Percentiles rank a stretch among this genome's conserved stretches.
Conservation (phyloP, 2,329 filamentous ascomycete genomes). For the Ceratocystiopsis brevicomis region DNA sequence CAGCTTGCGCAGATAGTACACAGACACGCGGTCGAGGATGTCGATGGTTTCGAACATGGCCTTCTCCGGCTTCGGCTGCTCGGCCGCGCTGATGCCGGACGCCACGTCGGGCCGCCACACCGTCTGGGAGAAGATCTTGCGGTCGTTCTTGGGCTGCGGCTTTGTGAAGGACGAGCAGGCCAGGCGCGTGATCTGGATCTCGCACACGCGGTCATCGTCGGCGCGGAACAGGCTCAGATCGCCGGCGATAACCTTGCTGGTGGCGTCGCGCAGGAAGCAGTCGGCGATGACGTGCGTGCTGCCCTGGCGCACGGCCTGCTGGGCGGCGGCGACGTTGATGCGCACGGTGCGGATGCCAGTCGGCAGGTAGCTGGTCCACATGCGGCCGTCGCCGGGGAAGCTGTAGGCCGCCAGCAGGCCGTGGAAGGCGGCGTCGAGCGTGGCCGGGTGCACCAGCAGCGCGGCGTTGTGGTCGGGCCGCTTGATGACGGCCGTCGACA, state of each 20-base stretch:
- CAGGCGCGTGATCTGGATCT: conserved; percentile 5
- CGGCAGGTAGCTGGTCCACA: conserved; percentile 17
- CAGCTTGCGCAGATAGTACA: conserved; percentile 4
- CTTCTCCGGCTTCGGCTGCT: conserved; percentile 1
- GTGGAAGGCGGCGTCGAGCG: conserved; percentile 20
- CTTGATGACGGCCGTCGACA: conserved; percentile 1
- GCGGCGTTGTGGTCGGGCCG: conserved; percentile 1
- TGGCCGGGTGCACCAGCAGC: conserved; percentile 16
- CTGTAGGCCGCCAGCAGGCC: conserved; percentile 15
- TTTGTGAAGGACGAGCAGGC: conserved; percentile 7
- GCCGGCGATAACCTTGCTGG: conserved; percentile 6
- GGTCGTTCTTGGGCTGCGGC: conserved; percentile 5
- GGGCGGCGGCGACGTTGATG: conserved; percentile 5
- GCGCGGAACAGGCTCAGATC: conserved; percentile 5
- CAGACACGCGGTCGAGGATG: conserved; percentile 2
- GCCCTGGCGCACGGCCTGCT: neutral
- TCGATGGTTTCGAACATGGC: conserved; percentile 2
- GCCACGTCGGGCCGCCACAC: conserved; percentile 4
- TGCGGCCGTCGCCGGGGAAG: conserved; percentile 16
- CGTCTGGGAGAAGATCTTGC: conserved; percentile 4
- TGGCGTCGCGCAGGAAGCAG: conserved; percentile 5
- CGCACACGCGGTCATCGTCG: conserved; percentile 2
- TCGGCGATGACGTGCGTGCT: conserved; percentile 3
- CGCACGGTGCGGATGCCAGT: conserved; percentile 10
- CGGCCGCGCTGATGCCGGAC: conserved; percentile 1